Conservation (phyloP, 495 filamentous ascomycete genomes). For the Terfezia claveryi region DNA sequence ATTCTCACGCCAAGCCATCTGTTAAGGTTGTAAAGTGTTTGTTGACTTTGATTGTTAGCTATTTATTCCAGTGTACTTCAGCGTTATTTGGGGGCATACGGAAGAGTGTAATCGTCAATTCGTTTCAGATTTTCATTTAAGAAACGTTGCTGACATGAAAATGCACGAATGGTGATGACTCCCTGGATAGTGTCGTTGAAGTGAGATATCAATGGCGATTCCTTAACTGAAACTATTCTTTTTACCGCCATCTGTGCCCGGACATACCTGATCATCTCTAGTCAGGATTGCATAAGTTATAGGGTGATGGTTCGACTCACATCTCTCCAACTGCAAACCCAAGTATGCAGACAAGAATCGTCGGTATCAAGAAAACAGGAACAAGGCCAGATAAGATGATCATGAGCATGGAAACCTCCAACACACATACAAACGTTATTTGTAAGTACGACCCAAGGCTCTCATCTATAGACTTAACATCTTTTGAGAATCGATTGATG, state of each 20-base stretch:
- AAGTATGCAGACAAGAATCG: conserved; percentile 19
- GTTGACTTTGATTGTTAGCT: conserved; percentile 3
- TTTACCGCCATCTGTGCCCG: conserved; percentile 23
- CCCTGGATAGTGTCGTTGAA: conserved; percentile 26
- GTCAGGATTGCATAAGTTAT: too few relatives aligned
- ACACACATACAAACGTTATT: conserved; percentile 5
- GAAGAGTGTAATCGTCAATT: conserved; percentile 12
- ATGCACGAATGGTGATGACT: conserved; percentile 24
- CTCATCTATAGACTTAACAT: conserved; percentile 22
- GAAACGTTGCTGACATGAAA: conserved; percentile 16
- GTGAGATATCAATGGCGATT: conserved; percentile 25
- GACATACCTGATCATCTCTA: conserved; percentile 4
- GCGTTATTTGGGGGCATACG: background rate
- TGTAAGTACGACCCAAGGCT: conserved; percentile 7
- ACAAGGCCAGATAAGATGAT: conserved; percentile 21
- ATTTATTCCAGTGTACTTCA: too few relatives aligned
- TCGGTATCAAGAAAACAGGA: conserved; percentile 24
- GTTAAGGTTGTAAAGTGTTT: conserved; percentile 23
- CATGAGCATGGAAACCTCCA: conserved; percentile 20
- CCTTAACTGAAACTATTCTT: conserved; percentile 20
- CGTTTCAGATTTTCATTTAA: conserved; percentile 12
- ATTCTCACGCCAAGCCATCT: conserved; percentile 25
- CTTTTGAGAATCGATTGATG: conserved; percentile 30
- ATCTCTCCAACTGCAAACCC: conserved; percentile 22
- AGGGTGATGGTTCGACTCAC: conserved; percentile 2